Conservation (phyloP, 257 asterid genomes). For the Penstemon davidsonii region DNA sequence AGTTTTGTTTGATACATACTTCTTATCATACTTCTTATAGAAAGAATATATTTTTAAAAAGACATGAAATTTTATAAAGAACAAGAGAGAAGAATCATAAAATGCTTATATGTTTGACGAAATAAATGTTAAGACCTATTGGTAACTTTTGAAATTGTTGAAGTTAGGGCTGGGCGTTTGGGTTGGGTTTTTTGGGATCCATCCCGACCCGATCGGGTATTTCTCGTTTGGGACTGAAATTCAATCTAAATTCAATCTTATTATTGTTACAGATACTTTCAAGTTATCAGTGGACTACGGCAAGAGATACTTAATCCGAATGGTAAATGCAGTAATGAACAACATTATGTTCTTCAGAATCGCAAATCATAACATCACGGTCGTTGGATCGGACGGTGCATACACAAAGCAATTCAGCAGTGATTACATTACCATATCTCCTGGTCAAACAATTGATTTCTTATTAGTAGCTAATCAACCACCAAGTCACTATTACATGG, state of each 20-base stretch:
- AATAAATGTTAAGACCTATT: no score
- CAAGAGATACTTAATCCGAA: slow-evolving; percentile 49
- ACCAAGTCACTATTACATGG: slow-evolving; percentile 62
- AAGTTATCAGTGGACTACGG: slow-evolving; percentile 43
- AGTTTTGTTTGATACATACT: no score
- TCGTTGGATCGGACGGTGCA: slow-evolving; percentile 59
- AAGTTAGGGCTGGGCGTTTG: no score
- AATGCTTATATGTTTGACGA: no score
- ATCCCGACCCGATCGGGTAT: no score
- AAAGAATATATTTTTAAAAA: no score
- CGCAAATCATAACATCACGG: slow-evolving; percentile 51
- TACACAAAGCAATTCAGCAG: slow-evolving; percentile 46
- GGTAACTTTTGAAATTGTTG: no score
- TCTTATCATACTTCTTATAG: no score
- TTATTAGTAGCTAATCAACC: slow-evolving; percentile 47
- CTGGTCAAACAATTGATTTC: slow-evolving; percentile 63
- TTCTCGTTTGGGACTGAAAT: no score
- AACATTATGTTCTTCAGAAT: slow-evolving; percentile 52
- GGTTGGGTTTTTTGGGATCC: no score
- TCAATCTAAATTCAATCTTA: not conserved
- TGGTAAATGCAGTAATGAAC: slow-evolving; percentile 60
- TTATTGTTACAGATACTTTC: slow-evolving; percentile 42
- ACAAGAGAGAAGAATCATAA: no score
- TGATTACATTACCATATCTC: slow-evolving; percentile 48
- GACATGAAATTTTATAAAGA: no score